Percentiles rank a stretch among this genome's conserved stretches.
Conservation (phyloP, 805 yeast species). For the Candida quercuum region DNA sequence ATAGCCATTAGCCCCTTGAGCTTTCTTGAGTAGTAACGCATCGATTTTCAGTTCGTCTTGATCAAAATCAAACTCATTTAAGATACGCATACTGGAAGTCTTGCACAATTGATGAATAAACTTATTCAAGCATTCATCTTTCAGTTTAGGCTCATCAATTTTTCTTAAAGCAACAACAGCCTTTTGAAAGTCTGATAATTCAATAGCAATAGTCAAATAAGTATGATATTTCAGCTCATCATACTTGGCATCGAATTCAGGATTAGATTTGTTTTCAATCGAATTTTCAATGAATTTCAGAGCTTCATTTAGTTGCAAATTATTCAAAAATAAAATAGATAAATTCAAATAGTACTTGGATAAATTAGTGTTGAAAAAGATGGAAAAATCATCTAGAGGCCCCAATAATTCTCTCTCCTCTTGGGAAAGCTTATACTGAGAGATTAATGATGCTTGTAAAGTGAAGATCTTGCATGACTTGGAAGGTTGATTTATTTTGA, state of each 20-base stretch:
- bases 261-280: constrained; percentile 15
- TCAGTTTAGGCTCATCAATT: constrained; percentile 13
- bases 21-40: constrained; percentile 29
- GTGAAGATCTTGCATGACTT: constrained; percentile 28
- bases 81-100: constrained; percentile 31
- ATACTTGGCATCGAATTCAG: constrained; percentile 18
- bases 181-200: constrained; percentile 23
- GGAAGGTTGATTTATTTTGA: constrained; percentile 21
- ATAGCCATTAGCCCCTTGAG: constrained; percentile 23
- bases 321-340: constrained; percentile 31
- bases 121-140: constrained; percentile 23
- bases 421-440: constrained; percentile 16
- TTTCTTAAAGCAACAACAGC: constrained; percentile 30
- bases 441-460: constrained; percentile 23
- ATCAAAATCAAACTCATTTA: constrained; percentile 38
- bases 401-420: constrained; percentile 20
- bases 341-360: constrained; percentile 33
- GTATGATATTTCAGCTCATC: constrained; percentile 18
- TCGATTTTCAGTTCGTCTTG: constrained; percentile 40
- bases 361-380: constrained; percentile 26
- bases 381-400: constrained; percentile 17
- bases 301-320: constrained; percentile 27
- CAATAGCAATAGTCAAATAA: constrained; percentile 25
- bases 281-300: constrained; percentile 28
- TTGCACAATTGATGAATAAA: constrained; percentile 36